phyloP scores from a whole-genome alignment of 2,329 filamentous ascomycete genomes.

The Cytospora piceicola region DNA sequence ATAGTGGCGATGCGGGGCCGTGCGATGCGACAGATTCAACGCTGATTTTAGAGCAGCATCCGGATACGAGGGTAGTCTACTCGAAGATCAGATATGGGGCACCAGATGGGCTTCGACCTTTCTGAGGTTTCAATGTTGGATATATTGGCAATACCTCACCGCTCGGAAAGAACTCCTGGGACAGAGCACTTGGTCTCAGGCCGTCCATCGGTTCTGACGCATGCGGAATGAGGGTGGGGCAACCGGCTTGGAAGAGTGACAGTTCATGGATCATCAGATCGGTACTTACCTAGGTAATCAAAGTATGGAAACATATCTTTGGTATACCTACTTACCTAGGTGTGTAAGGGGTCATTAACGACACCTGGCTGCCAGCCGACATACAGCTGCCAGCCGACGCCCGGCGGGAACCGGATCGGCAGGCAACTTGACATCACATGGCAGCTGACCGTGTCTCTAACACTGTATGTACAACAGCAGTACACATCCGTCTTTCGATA shows the following conservation, averaged over 20 bases:
- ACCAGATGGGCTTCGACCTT: constrained; percentile 61
- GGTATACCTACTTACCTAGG: not conserved
- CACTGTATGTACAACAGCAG: not conserved
- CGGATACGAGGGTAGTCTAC: constrained; percentile 56
- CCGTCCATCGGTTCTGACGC: no score
- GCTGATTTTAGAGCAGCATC: constrained; percentile 48
- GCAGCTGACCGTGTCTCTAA: not conserved
- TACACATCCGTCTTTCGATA: no score
- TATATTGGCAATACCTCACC: not conserved
- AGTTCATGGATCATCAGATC: no score
- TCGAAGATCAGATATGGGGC: constrained; percentile 61
- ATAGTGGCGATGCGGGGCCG: constrained; percentile 54
- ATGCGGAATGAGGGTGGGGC: no score
- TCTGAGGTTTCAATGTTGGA: constrained; percentile 1
- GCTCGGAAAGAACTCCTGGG: no score
- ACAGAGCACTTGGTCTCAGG: no score
- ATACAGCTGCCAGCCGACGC: not conserved
- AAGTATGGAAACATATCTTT: not conserved
- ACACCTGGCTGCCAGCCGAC: not conserved
- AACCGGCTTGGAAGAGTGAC: no score
- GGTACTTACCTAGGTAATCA: no score
- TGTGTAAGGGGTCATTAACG: not conserved
- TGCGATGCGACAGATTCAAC: constrained; percentile 55
- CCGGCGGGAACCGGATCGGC: constrained; percentile 3
- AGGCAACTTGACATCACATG: constrained; percentile 16